Evolutionary conservation across 2,329 filamentous ascomycete species (phyloP), one percentile per base, ranked within the genome.

Genomic region (Huntiella decipiens): DNA sequence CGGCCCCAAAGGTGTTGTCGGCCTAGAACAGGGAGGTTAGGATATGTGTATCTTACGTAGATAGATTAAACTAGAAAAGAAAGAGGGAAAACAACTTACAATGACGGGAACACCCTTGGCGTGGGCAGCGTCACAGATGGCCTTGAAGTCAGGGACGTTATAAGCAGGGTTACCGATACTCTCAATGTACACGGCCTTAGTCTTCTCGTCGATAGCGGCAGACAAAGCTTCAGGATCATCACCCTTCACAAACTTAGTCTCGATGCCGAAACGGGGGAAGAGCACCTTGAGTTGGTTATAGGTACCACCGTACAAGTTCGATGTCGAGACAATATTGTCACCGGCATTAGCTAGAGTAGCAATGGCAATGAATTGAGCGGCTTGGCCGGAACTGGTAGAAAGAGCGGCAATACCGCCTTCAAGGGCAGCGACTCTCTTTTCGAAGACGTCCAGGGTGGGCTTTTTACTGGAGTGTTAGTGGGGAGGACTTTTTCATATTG

Each of bases 211-310:
- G 58, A 95, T 95, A 46, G 78, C 76, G 40, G 77, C 75, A 34
- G 74, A 79, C 56, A 95, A 81, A 56, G 86, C 84, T 54, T 79
- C 79, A 11, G 82, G 67, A 49, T 76, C 77, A 62, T 94, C 86
- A 38, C 84, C 83, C 46, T 77, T 69, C 56, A 94, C 73, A 55
- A 95, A 95, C 66, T 87, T 93, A 57, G 85, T 91, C 37, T 68
- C 68, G 58, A 96, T 86, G 51, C 88, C 88, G 39, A 94, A 65
- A n/a, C 87, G 76, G 5, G 85, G 81, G 47, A 95, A 69, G 53
- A 85, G 73, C 39, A 95, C 86, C 66, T 95, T 95, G 66, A 95
- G 77, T 67, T 95, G 88, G 66, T 96, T 95, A 69, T 94, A 95
- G 12, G 88, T 95, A 60, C 87, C 87, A 53, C 87, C 87, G 63